These are phyloP conservation scores for Sphagnum magellanicum DNA, from an alignment of 228 moss, liverwort and hornwort genomes.

Conservation along the genomic window DNA sequence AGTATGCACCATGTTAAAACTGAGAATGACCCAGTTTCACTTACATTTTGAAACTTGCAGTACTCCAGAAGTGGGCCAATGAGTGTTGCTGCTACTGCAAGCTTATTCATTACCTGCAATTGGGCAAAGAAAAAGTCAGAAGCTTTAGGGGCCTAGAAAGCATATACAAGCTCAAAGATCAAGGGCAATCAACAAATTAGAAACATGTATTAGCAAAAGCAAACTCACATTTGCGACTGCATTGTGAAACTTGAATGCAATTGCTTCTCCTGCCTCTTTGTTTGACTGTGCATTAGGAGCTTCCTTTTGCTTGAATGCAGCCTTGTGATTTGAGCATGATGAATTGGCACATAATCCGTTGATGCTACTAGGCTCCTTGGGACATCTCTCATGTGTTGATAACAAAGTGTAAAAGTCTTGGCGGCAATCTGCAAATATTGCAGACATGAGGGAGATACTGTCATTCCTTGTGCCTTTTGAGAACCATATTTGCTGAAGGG, in stretches of 20 bases:
- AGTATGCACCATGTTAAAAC: no score
- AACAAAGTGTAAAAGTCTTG: conserved; percentile 51
- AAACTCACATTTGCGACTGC: conserved; percentile 38
- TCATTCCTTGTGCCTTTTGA: conserved; percentile 19
- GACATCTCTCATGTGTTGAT: conserved; percentile 25
- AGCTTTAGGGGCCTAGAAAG: not conserved
- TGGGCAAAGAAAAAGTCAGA: conserved; percentile 6
- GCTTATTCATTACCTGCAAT: conserved; percentile 70
- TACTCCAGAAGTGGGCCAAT: conserved; percentile 68
- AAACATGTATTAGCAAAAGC: not conserved
- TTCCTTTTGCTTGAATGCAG: conserved; percentile 37
- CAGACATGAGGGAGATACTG: conserved; percentile 32
- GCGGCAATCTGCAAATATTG: conserved; percentile 50
- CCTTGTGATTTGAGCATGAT: conserved; percentile 11
- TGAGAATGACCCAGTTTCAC: conserved; percentile 4
- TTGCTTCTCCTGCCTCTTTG: conserved; percentile 18
- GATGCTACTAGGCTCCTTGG: conserved; percentile 16
- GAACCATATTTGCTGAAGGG: conserved; percentile 48
- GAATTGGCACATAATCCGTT: conserved; percentile 11
- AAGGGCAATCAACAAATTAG: not conserved
- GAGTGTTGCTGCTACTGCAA: conserved; percentile 48
- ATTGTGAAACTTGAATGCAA: conserved; percentile 37
- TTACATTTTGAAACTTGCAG: conserved; percentile 71
- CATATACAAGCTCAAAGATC: not conserved
- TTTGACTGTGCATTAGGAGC: conserved; percentile 12